Percentiles rank a stretch among this genome's conserved stretches.
Evolutionary conservation across 345 rosid species (phyloP).

Genomic region (Sonneratia alba): DNA sequence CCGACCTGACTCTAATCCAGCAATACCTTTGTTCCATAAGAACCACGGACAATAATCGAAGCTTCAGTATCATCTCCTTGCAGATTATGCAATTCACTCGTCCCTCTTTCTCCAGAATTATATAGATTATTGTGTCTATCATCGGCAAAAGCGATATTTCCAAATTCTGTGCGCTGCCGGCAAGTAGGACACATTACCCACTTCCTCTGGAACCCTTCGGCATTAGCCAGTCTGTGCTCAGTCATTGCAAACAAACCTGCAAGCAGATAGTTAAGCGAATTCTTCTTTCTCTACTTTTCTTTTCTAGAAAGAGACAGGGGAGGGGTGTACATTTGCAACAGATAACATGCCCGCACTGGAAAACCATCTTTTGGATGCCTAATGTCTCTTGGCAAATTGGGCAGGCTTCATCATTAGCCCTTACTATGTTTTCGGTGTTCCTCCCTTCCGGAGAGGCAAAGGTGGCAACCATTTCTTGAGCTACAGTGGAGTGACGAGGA

Average conservation of each 20-base stretch:
- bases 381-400: constrained; percentile 84
- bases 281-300: not conserved
- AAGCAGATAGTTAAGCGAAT: constrained; percentile 4
- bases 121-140: constrained; percentile 36
- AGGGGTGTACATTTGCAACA: constrained; percentile 76
- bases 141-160: constrained; percentile 74
- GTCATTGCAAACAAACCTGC: constrained; percentile 79
- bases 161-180: constrained; percentile 77
- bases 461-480: constrained; percentile 24
- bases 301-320: not conserved
- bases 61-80: constrained; percentile 48
- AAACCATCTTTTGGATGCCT: constrained; percentile 82
- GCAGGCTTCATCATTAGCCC: constrained; percentile 59
- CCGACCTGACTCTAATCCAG: not conserved
- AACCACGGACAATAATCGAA: constrained; percentile 65
- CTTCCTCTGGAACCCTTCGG: constrained; percentile 31
- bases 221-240: constrained; percentile 40
- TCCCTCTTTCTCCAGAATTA: constrained; percentile 15
- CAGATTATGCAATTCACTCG: constrained; percentile 12
- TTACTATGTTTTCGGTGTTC: constrained; percentile 24
- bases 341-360: constrained; percentile 83
- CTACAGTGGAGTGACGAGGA: constrained; percentile 27
- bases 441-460: constrained; percentile 26
- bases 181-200: constrained; percentile 97
- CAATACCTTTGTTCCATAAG: constrained; percentile 91